phyloP scores from a whole-genome alignment of 202 grass and related monocot species.

The Hordeum pubiflorum region DNA sequence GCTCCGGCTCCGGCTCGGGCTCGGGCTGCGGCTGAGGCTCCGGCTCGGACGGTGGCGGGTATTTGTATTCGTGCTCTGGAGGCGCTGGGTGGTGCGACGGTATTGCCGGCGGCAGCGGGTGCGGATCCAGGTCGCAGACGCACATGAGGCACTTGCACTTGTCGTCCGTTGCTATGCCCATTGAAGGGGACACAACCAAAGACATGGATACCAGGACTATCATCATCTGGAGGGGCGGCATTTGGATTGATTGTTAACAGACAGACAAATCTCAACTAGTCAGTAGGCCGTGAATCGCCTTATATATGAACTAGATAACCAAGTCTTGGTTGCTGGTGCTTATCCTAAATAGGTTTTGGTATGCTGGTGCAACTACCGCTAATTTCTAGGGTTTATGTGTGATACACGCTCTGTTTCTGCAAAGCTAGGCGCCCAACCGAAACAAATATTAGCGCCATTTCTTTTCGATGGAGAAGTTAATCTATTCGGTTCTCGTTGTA shows the following conservation, averaged over 20 bases:
- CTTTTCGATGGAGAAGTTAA: background rate
- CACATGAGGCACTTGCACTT: slow-evolving; percentile 55
- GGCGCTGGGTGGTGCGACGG: slow-evolving; percentile 15
- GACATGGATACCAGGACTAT: background rate
- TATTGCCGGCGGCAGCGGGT: slow-evolving; percentile 23
- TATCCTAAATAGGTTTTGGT: background rate
- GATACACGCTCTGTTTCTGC: slow-evolving; percentile 9
- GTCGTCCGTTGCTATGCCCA: background rate
- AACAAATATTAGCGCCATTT: background rate
- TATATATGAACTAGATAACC: background rate
- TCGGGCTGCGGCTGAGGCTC: background rate
- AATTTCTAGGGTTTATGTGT: background rate
- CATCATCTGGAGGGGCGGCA: background rate
- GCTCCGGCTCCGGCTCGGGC: background rate
- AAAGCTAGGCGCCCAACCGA: background rate
- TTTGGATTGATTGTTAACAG: background rate
- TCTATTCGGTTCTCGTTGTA: background rate
- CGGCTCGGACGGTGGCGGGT: background rate
- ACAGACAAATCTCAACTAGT: background rate
- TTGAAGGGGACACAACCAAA: background rate
- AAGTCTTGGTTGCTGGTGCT: slow-evolving; percentile 6
- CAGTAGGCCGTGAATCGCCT: background rate
- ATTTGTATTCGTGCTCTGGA: background rate
- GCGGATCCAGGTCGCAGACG: slow-evolving; percentile 52
- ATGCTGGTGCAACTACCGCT: slow-evolving; percentile 30